Evolutionary conservation across 169 alveolate genomes (phyloP), one percentile per base, ranked within the genome.

Genomic region (Plasmodium billcollinsi): DNA sequence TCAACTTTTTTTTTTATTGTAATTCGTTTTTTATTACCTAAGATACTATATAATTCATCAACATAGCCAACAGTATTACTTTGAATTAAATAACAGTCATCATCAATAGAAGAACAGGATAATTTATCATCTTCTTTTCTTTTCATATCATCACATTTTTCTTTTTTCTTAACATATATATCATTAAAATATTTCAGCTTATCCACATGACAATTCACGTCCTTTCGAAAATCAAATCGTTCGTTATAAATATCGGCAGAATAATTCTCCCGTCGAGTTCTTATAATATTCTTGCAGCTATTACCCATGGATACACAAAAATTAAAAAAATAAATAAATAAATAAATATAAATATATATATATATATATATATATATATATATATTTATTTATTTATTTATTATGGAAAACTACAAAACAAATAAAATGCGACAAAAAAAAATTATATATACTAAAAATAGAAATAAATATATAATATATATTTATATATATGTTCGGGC

Each of bases 291-390:
- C 63, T 67, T 66, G 52, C 90, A 80, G 18, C 90, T 56, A 72
- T 80, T 80, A 33, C 90, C 90, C 90, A 80, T 80, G 33, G n/a
- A 43, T 29, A 33, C 12, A 66, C 14, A 66, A 69, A 69, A 69
- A 43, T 26, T 65, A 18, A 65, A 65, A 20, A 65, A 29, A 65
- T 1, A 26, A 18, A 65, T 1, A 9, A 63, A 63, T 1, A 24
- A 63, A 20, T 8, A 63, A 63, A 63, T 9, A 63, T 12, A 8
- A 12, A 12, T 4, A 33, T 20, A 61, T 2, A 61, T n/a, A 33
- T 33, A 33, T 33, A 33, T 33, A 33, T 33, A 33, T 33, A 33
- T 33, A 33, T 33, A 33, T 33, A 11, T 0, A 29, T 18, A 61
- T 9, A 6, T n/a, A 29, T 29, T 3, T 29, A 29, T 29, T 3